Percentiles rank a stretch among this genome's conserved stretches.
Conservation (phyloP, 2,329 filamentous ascomycete genomes). For the Magnaporthales sp. region DNA sequence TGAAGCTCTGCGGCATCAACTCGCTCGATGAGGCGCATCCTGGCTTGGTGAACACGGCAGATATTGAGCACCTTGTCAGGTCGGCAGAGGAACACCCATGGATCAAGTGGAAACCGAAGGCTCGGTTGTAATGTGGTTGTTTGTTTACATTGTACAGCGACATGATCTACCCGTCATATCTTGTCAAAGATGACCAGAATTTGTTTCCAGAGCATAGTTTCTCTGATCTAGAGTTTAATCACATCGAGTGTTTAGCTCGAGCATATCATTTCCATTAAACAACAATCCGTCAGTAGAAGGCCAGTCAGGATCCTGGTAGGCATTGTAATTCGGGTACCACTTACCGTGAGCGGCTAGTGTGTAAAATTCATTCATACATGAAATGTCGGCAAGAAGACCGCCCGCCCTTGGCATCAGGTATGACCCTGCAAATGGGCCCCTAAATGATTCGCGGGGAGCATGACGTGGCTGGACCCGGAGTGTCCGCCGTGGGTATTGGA, state of each 20-base stretch:
- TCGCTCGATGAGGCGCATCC: conserved; percentile 14
- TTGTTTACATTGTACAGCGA: background rate
- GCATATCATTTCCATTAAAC: background rate
- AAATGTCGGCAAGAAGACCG: background rate
- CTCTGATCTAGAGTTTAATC: background rate
- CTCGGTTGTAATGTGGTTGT: background rate
- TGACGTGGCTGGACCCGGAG: background rate
- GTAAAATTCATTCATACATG: background rate
- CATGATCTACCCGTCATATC: background rate
- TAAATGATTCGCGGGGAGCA: background rate
- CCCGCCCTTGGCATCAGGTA: background rate
- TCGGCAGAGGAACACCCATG: conserved; percentile 2
- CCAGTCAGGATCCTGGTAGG: background rate
- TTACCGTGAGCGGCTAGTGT: background rate
- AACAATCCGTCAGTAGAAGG: background rate
- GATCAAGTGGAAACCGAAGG: conserved; percentile 4
- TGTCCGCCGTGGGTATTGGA: background rate
- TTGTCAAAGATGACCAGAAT: background rate
- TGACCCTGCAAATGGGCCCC: background rate
- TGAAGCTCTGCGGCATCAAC: conserved; percentile 22
- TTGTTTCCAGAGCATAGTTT: background rate
- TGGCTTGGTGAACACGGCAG: conserved; percentile 15
- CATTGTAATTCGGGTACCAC: background rate
- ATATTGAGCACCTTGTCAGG: conserved; percentile 13
- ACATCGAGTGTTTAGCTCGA: background rate